Conservation (phyloP, 495 filamentous ascomycete genomes). For the Penicillium odoratum region DNA sequence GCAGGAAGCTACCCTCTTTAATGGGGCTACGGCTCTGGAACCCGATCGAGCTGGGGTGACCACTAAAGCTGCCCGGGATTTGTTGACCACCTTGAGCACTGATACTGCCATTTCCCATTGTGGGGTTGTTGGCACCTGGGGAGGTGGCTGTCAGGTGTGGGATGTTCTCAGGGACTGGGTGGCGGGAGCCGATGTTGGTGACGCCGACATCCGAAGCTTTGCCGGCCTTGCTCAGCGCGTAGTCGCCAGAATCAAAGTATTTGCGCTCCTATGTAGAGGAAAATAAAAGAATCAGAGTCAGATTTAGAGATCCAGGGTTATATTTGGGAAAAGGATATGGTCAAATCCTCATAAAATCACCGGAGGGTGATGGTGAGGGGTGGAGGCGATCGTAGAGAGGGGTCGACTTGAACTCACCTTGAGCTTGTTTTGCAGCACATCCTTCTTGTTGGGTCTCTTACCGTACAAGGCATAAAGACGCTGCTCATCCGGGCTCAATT, state of each 20-base stretch:
- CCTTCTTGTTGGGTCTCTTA: constrained; percentile 92
- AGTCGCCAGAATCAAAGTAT: constrained; percentile 98
- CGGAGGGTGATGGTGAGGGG: not conserved
- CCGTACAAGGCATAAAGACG: constrained; percentile 94
- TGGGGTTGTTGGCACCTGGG: constrained; percentile 52
- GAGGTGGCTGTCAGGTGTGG: constrained; percentile 83
- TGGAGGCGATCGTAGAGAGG: not conserved
- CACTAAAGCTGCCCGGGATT: constrained; percentile 48
- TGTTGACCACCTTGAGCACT: constrained; percentile 41
- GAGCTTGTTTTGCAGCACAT: constrained; percentile 96
- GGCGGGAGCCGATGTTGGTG: constrained; percentile 88
- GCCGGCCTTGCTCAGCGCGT: constrained; percentile 96
- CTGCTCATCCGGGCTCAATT: constrained; percentile 87
- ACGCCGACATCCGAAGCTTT: constrained; percentile 94
- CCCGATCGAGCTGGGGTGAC: constrained; percentile 47
- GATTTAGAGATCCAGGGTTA: not conserved
- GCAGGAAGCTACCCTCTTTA: constrained; percentile 82
- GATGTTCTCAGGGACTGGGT: constrained; percentile 94
- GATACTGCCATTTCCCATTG: constrained; percentile 41
- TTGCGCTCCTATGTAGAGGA: constrained; percentile 72
- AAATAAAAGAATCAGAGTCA: not conserved
- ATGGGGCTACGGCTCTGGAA: constrained; percentile 72
- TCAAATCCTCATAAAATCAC: not conserved
- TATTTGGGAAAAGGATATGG: not conserved
- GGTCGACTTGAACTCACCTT: constrained; percentile 49